Percentiles rank a stretch among this genome's conserved stretches.
These are phyloP conservation scores for Neoboletus brunneissimus DNA, from an alignment of 768 basidiomycete species.

Conservation along the genomic window DNA sequence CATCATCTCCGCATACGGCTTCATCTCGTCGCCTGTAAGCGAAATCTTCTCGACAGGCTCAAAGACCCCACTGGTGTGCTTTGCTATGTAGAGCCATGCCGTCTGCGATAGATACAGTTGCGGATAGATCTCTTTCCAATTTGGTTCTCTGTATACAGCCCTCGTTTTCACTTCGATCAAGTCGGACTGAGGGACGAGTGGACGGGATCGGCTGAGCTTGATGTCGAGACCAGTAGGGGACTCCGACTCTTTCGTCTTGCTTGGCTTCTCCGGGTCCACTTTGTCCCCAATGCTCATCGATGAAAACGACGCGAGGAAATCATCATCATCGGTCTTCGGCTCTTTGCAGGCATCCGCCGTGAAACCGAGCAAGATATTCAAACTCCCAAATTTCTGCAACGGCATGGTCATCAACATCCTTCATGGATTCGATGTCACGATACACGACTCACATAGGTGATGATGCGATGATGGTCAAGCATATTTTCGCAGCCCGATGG, in stretches of 20 bases:
- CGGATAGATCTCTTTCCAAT: constrained; percentile 62
- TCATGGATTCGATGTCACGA: background rate
- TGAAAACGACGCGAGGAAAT: constrained; percentile 27
- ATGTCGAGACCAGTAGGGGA: constrained; percentile 16
- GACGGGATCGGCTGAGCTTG: constrained; percentile 23
- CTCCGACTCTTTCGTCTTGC: background rate
- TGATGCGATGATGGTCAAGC: constrained; percentile 59
- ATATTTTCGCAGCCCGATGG: constrained; percentile 48
- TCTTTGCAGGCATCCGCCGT: constrained; percentile 47
- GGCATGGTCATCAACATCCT: background rate
- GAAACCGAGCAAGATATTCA: constrained; percentile 58
- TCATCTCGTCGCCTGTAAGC: constrained; percentile 33
- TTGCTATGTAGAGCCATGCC: constrained; percentile 54
- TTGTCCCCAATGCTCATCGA: constrained; percentile 18
- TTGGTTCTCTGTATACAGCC: constrained; percentile 29
- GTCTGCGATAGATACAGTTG: constrained; percentile 73
- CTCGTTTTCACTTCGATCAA: constrained; percentile 38
- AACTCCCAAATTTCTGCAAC: constrained; percentile 51
- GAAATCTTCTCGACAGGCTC: constrained; percentile 44
- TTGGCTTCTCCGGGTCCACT: background rate
- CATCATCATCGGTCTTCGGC: constrained; percentile 19
- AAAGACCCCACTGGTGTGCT: constrained; percentile 57
- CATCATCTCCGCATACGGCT: constrained; percentile 18
- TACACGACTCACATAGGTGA: constrained; percentile 52
- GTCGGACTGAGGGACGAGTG: constrained; percentile 34